Evolutionary conservation across 208 protist species (phyloP), one percentile per base, ranked within the genome.

Genomic region (Trypanosoma boissoni): DNA sequence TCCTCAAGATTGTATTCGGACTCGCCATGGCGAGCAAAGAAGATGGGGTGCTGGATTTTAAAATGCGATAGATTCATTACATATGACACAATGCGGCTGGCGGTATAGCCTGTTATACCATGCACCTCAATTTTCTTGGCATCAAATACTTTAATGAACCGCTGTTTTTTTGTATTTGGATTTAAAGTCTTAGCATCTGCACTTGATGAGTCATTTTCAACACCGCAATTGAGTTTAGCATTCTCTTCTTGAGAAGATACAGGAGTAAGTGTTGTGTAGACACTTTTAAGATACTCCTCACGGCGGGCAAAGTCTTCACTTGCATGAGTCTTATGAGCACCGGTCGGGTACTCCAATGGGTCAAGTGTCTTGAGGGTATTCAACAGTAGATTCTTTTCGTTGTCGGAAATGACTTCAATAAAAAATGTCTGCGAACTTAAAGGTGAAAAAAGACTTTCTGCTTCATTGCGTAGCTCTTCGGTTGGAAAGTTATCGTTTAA

Each of bases 21-120:
- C 73, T 94, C 68, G n/a, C 90, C 90, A 58, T 96, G 84, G 3
- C 84, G 83, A 6, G 89, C 64, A 71, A 96, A 96, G 71, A 87
- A 96, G 49, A 96, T 96, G 32, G 90, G 90, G 46, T 91, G 85
- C 54, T 86, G 84, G 1, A 94, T 79, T 68, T 91, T 94, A 10
- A 68, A 50, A 68, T 91, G 82, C 7, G 85, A 84, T 12, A 96
- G 57, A 63, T 88, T 94, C 83, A 93, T 87, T n/a, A 88, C 71
- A 66, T 81, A 94, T 0, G 72, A 87, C 14, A 94, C 66, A 57
- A 95, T 92, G 48, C 81, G 82, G 51, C 76, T 85, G 12, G 78
- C 76, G 4, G 80, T 59, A 58, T 86, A 92, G 31, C 88, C 88
- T 3, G 53, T 70, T n/a, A 95, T 67, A 51, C 85, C 80, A 64